Percentiles rank a stretch among this genome's conserved stretches.
phyloP scores from a whole-genome alignment of 371 early-diverging fungal species.

The Coemansia sp. region DNA sequence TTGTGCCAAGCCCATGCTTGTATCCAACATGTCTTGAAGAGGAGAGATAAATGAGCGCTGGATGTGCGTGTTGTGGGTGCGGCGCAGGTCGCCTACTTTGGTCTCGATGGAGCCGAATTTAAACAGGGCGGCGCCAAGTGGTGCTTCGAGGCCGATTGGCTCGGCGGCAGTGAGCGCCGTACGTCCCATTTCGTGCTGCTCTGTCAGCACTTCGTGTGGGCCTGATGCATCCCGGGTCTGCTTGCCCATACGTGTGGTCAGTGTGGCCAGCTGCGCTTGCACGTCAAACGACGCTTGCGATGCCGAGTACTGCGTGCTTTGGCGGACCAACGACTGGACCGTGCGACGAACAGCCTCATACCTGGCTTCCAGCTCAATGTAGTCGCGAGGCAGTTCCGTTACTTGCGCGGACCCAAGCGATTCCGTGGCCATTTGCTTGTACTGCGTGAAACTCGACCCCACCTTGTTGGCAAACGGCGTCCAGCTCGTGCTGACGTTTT shows the following conservation, averaged over 20 bases:
- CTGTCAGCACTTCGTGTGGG: slow-evolving; percentile 57
- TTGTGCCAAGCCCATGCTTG: slow-evolving; percentile 75
- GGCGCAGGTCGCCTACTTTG: slow-evolving; percentile 73
- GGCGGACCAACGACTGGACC: slow-evolving; percentile 68
- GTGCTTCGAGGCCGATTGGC: slow-evolving; percentile 70
- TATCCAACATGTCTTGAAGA: slow-evolving; percentile 67
- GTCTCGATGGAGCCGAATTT: slow-evolving; percentile 82
- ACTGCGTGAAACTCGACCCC: slow-evolving; percentile 74
- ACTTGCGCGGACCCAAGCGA: slow-evolving; percentile 79
- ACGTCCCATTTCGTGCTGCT: slow-evolving; percentile 74
- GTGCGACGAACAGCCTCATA: slow-evolving; percentile 68
- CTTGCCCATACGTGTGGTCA: slow-evolving; percentile 29
- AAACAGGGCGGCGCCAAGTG: slow-evolving; percentile 77
- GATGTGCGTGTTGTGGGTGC: slow-evolving; percentile 74
- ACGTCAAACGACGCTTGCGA: slow-evolving; percentile 63
- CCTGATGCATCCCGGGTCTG: slow-evolving; percentile 9
- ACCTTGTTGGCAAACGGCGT: slow-evolving; percentile 72
- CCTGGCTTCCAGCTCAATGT: slow-evolving; percentile 77
- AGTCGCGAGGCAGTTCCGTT: slow-evolving; percentile 90
- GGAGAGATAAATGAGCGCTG: slow-evolving; percentile 74
- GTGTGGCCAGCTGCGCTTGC: slow-evolving; percentile 54
- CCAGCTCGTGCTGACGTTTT: slow-evolving; percentile 59
- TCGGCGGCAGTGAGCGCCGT: slow-evolving; percentile 67
- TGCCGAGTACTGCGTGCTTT: slow-evolving; percentile 71
- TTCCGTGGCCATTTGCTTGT: slow-evolving; percentile 88